Evolutionary conservation across 169 alveolate species (phyloP).

Genomic region (Besnoitia besnoiti): DNA sequence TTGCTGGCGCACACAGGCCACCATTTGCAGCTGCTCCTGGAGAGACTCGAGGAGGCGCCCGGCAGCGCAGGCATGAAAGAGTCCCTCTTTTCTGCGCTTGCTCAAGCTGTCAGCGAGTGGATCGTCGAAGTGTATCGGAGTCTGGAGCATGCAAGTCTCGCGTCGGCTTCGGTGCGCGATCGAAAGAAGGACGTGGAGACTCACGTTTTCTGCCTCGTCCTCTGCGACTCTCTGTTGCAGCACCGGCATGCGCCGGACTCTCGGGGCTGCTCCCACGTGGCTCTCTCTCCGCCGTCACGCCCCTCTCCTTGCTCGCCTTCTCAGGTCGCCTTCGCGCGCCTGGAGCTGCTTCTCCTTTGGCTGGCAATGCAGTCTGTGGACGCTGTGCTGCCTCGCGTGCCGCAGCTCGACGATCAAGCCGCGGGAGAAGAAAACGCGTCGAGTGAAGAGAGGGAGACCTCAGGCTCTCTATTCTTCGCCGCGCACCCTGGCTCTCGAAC

Average conservation of each 20-base stretch:
- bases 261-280: not conserved
- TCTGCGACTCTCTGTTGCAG: slow-evolving; percentile 22
- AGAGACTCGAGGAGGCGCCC: not conserved
- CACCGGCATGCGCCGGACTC: not conserved
- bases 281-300: not conserved
- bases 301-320: too few relatives aligned
- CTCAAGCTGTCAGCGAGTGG: not conserved
- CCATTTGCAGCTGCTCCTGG: slow-evolving; percentile 11
- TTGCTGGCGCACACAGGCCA: slow-evolving; percentile 30
- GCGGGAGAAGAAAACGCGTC: not conserved
- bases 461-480: too few relatives aligned
- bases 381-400: not conserved
- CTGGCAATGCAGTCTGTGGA: not conserved
- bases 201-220: not conserved
- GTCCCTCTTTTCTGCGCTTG: not conserved
- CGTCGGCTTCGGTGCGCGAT: not conserved
- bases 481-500: too few relatives aligned
- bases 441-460: not conserved
- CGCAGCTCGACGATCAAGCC: not conserved
- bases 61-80: not conserved
- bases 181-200: not conserved
- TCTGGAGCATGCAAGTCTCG: not conserved
- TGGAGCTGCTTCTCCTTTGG: slow-evolving; percentile 21
- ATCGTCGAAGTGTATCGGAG: not conserved
- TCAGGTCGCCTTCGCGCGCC: not conserved